These are phyloP conservation scores for Pelargonium fulgidum DNA, from an alignment of 441 rosid species.

Conservation along the genomic window DNA sequence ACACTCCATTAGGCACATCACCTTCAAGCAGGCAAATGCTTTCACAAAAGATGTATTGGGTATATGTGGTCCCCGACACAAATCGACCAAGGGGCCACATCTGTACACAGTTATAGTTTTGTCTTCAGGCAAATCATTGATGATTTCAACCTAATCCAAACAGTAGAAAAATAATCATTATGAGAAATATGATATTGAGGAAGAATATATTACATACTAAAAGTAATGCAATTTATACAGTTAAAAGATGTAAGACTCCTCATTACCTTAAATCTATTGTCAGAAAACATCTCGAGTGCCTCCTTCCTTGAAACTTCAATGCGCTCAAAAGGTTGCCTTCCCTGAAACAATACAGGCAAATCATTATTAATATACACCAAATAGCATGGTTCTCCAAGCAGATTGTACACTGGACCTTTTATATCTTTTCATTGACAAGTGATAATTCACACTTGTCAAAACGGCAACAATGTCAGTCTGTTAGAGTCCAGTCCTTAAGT, in stretches of 20 bases:
- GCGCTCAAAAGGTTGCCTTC: constrained; percentile 91
- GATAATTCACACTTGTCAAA: too few species aligned
- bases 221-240: too few species aligned
- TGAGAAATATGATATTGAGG: background rate
- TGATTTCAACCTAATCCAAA: constrained; percentile 72
- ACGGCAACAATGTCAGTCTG: too few species aligned
- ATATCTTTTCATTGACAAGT: too few species aligned
- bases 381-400: background rate
- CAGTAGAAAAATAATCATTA: constrained; percentile 17
- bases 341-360: constrained; percentile 37
- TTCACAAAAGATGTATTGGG: constrained; percentile 94
- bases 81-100: constrained; percentile 92
- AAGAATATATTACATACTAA: background rate
- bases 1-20: constrained; percentile 21
- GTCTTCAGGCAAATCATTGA: constrained; percentile 74
- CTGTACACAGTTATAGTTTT: constrained; percentile 92
- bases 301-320: constrained; percentile 90
- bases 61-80: constrained; percentile 99
- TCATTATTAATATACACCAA: background rate
- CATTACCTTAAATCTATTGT: constrained; percentile 82
- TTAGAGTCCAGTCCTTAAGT: too few species aligned
- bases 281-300: constrained; percentile 84
- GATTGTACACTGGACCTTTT: too few species aligned
- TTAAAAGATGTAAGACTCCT: background rate
- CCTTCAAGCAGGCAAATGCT: constrained; percentile 92